Conservation (phyloP, 2,329 filamentous ascomycete species). For the Colletotrichum orchidophilum region DNA sequence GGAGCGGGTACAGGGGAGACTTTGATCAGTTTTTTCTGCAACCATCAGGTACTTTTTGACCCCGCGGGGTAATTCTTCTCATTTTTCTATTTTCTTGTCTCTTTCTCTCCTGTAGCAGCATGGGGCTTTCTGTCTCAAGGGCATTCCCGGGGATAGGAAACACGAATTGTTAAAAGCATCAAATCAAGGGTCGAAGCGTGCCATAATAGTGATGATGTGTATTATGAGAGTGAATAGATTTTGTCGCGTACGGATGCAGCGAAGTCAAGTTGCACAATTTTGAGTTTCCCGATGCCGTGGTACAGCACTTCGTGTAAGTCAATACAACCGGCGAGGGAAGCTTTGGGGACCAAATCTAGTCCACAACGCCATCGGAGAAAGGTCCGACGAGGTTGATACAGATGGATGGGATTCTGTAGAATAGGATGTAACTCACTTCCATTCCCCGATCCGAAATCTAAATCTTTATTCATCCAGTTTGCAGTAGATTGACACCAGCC, state of each 20-base stretch:
- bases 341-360: not conserved
- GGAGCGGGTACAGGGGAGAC: conserved; percentile 26
- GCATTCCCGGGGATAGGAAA: conserved; percentile 44
- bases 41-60: conserved; percentile 34
- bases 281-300: not conserved
- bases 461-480: not conserved
- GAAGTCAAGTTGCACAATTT: not conserved
- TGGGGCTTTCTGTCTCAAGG: conserved; percentile 37
- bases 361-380: conserved; percentile 1
- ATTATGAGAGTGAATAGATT: not conserved
- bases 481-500: not conserved
- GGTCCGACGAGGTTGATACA: not conserved
- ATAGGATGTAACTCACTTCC: not conserved
- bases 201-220: not conserved
- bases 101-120: conserved; percentile 39
- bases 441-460: not conserved
- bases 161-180: conserved; percentile 42
- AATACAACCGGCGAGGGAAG: not conserved
- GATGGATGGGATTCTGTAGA: not conserved
- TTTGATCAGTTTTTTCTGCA: conserved; percentile 22
- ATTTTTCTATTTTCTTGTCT: conserved; percentile 34
- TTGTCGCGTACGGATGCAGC: not conserved
- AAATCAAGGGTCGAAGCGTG: conserved; percentile 9
- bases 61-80: conserved; percentile 31
- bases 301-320: not conserved